Evolutionary conservation across 371 early-diverging fungal species (phyloP).

Genomic region (Parasitella parasitica): DNA sequence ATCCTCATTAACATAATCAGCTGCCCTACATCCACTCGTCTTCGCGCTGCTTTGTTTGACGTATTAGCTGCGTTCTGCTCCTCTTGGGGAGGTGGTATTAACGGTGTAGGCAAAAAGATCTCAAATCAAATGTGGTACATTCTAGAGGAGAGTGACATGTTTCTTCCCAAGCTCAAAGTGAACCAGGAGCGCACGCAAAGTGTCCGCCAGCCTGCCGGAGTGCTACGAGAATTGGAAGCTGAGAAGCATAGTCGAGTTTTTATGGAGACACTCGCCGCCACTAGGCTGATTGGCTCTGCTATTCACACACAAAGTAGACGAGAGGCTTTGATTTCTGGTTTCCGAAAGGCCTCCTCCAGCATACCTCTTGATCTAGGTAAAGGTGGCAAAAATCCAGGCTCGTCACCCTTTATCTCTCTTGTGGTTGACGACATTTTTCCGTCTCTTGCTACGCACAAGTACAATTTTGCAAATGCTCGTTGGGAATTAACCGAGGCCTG

Average conservation of each 20-base stretch:
- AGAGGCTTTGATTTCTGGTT: conserved; percentile 38
- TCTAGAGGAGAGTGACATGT: conserved; percentile 30
- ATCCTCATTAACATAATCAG: conserved; percentile 23
- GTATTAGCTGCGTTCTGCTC: conserved; percentile 45
- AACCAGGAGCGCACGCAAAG: conserved; percentile 1
- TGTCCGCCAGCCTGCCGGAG: conserved; percentile 14
- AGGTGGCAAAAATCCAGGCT: conserved; percentile 66
- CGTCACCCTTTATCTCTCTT: conserved; percentile 78
- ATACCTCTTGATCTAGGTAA: conserved; percentile 62
- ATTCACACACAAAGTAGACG: conserved; percentile 58
- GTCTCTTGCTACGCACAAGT: conserved; percentile 66
- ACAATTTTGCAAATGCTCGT: conserved; percentile 66
- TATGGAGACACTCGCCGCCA: conserved; percentile 82
- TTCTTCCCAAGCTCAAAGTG: conserved; percentile 15
- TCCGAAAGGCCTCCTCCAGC: conserved; percentile 43
- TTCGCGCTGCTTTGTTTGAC: conserved; percentile 41
- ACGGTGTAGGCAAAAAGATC: conserved; percentile 28
- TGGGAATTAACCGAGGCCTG: conserved; percentile 80
- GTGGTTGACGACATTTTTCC: conserved; percentile 82
- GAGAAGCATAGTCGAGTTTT: conserved; percentile 66
- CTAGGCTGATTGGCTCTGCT: conserved; percentile 72
- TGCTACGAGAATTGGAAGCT: conserved; percentile 31
- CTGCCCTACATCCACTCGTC: conserved; percentile 25
- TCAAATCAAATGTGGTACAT: conserved; percentile 32
- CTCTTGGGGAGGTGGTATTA: conserved; percentile 37